A percentile compares a stretch with the other conserved stretches of the same genome.
phyloP scores from a whole-genome alignment of 192 early-diverging fungal genomes.

The Coemansia sp. region DNA sequence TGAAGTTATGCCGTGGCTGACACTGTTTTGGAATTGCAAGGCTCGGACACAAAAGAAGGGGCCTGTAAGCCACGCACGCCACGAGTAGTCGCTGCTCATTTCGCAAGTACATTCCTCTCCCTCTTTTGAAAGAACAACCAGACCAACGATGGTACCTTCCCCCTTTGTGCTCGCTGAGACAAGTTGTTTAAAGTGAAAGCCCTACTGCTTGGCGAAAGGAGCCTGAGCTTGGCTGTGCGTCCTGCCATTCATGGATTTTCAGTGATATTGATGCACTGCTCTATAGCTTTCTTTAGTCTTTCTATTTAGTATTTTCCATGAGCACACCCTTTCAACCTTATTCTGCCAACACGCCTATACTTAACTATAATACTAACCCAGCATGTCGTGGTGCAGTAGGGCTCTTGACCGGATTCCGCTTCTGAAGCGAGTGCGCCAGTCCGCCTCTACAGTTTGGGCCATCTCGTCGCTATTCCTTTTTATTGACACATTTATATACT shows the following conservation, averaged over 20 bases:
- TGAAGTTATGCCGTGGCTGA: background rate
- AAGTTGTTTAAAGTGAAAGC: background rate
- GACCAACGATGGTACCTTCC: background rate
- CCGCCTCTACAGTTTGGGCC: constrained; percentile 32
- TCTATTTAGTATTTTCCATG: background rate
- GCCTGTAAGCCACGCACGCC: constrained; percentile 5
- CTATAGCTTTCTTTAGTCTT: background rate
- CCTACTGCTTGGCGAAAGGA: background rate
- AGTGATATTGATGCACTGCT: background rate
- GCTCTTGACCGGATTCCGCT: constrained; percentile 2
- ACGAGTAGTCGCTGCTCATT: constrained; percentile 2
- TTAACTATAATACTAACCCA: background rate
- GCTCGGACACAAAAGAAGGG: background rate
- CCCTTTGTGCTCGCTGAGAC: background rate
- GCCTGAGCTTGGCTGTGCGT: background rate
- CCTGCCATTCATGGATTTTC: background rate
- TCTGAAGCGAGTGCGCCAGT: constrained; percentile 7
- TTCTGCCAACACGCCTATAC: background rate
- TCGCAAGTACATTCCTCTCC: background rate
- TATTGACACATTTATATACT: constrained; percentile 37
- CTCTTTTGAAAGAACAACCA: background rate
- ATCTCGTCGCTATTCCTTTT: constrained; percentile 31
- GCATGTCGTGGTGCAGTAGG: background rate
- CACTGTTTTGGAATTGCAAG: background rate
- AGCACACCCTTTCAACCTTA: background rate